Evolutionary conservation across 1,139 yeast species (phyloP).

Genomic region (Debaryomyces sp.): DNA sequence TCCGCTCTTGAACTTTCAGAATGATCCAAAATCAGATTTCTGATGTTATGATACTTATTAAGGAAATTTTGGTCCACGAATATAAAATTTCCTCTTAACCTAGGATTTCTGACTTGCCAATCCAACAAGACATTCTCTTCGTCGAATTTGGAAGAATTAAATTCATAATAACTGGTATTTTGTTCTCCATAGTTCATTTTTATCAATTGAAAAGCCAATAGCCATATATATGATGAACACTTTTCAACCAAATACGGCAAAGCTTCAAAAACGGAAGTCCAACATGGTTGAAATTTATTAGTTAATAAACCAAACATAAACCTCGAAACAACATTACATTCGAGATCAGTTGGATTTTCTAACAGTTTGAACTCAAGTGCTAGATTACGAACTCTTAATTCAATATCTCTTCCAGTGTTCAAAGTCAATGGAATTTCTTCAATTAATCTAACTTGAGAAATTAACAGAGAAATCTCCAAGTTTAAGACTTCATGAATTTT

Average conservation of each 20-base stretch:
- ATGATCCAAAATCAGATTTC: conserved; percentile 35
- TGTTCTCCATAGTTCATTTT: conserved; percentile 30
- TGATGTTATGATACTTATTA: conserved; percentile 23
- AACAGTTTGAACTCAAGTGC: conserved; percentile 50
- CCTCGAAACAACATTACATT: conserved; percentile 50
- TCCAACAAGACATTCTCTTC: conserved; percentile 24
- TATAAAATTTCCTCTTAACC: conserved; percentile 31
- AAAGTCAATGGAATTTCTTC: conserved; percentile 75
- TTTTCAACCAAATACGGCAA: conserved; percentile 51
- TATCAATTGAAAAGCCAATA: conserved; percentile 45
- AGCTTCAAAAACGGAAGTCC: conserved; percentile 73
- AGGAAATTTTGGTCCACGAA: conserved; percentile 24
- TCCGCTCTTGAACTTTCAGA: conserved; percentile 37
- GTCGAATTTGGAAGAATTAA: conserved; percentile 24
- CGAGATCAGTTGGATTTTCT: conserved; percentile 32
- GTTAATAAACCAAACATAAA: conserved; percentile 75
- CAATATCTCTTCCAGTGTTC: conserved; percentile 74
- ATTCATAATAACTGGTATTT: conserved; percentile 19
- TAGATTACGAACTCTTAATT: conserved; percentile 67
- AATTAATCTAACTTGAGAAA: conserved; percentile 52
- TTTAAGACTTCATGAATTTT: conserved; percentile 29
- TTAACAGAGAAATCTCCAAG: conserved; percentile 32
- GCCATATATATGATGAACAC: conserved; percentile 60
- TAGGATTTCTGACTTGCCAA: conserved; percentile 35
- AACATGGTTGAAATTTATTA: conserved; percentile 79